Percentiles rank a stretch among this genome's conserved stretches.
phyloP scores from a whole-genome alignment of 2,329 filamentous ascomycete species.

The Clarireedia monteithiana region DNA sequence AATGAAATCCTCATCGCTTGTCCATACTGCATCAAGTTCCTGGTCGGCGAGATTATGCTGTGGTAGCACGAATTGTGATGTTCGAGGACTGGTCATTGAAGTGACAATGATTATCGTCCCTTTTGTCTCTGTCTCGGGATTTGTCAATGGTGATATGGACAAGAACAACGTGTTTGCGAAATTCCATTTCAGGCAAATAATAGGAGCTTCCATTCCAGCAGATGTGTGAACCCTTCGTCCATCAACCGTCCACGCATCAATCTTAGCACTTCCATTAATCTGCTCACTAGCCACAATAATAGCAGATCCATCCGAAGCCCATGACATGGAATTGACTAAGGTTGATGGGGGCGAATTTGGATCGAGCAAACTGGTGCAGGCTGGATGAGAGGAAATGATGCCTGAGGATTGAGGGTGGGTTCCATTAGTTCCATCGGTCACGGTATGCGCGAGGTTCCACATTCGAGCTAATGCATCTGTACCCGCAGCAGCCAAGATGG shows the following conservation, averaged over 20 bases:
- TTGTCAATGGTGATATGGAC: slow-evolving; percentile 41
- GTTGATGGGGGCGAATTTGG: slow-evolving; percentile 44
- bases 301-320: slow-evolving; percentile 47
- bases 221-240: slow-evolving; percentile 45
- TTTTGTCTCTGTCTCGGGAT: slow-evolving; percentile 38
- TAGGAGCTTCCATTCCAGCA: slow-evolving; percentile 50
- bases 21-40: slow-evolving; percentile 53
- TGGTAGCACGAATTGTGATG: slow-evolving; percentile 39
- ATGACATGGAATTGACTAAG: slow-evolving; percentile 51
- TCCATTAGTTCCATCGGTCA: slow-evolving; percentile 30
- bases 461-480: slow-evolving; percentile 63
- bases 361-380: slow-evolving; percentile 41
- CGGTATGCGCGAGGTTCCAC: slow-evolving; percentile 52
- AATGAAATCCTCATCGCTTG: slow-evolving; percentile 48
- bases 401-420: not conserved
- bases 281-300: slow-evolving; percentile 53
- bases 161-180: slow-evolving; percentile 46
- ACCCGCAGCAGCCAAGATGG: slow-evolving; percentile 58
- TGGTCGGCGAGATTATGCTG: slow-evolving; percentile 44
- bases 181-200: slow-evolving; percentile 56
- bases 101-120: slow-evolving; percentile 51
- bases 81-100: slow-evolving; percentile 12
- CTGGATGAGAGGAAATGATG: slow-evolving; percentile 15
- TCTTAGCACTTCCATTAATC: slow-evolving; percentile 37
- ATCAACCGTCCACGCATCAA: slow-evolving; percentile 49